Evolutionary conservation across 1,284 basidiomycete species (phyloP), one percentile per base, ranked within the genome.

Genomic region (Pterula multifida): DNA sequence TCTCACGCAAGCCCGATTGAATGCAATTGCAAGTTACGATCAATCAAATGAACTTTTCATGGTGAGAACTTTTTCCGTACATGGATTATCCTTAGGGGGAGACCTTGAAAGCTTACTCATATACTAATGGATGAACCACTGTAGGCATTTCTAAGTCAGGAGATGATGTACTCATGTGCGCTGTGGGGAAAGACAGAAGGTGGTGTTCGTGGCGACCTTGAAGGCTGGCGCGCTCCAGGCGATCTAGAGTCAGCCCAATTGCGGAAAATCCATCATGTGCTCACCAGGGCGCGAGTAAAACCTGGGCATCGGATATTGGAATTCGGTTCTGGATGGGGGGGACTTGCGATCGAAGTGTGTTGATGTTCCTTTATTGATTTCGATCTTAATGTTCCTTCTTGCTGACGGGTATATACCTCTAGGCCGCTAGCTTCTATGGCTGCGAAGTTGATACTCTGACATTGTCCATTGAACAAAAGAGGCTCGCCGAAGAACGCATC

Each of bases 111-210:
- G 6, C 15, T 32, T 53, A 22, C 42, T 44, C 47, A 39, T 48
- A 48, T 47, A 17, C 47, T 35, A 22, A 36, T 54, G 54, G 42
- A 55, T 50, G 25, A 63, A 63, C 47, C 45, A 46, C 39, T 46
- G 26, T 53, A 85, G 75, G 81, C 86, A 9, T 93, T 94, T 70
- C 69, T 94, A 21, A 85, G 82, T 56, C 70, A 74, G 49, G 90
- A 94, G 65, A 94, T 95, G 91, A 93, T 90, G 76, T 94, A 94
- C 65, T 91, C 87, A 0, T 92, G 87, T 60, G 90, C 79, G 1
- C 74, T 92, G 47, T 93, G 86, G 80, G 70, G 68, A 48, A 78
- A 84, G 36, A 71, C 74, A 4, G 87, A 91, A 62, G 78, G 80
- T 53, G 83, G 81, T 45, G 73, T 84, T 51, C 72, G 76, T 46